Conservation (phyloP, 1,284 basidiomycete genomes). For the Apiotrichum siamense region DNA sequence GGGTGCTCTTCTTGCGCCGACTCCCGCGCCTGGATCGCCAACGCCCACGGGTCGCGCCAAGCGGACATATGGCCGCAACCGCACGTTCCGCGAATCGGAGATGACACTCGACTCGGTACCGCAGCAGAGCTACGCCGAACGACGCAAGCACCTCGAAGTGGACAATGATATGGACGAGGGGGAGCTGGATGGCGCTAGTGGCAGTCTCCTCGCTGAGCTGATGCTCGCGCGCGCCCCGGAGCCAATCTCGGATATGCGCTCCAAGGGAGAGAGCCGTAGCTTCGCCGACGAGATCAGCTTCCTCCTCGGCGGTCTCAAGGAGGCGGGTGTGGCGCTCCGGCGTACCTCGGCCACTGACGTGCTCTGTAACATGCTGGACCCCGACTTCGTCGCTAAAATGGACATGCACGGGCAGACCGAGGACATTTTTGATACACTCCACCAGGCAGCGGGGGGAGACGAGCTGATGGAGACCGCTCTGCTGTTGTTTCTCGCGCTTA, state of each 20-base stretch:
- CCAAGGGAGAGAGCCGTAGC: conserved; percentile 41
- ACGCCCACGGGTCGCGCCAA: conserved; percentile 21
- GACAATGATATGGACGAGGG: conserved; percentile 26
- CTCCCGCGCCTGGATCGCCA: not conserved
- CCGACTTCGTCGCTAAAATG: conserved; percentile 34
- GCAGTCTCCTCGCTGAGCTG: conserved; percentile 24
- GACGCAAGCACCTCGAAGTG: conserved; percentile 39
- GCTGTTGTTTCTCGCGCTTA: conserved; percentile 25
- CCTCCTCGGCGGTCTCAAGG: conserved; percentile 31
- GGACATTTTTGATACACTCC: conserved; percentile 26
- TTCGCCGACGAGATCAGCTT: conserved; percentile 43
- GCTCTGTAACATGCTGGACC: conserved; percentile 33
- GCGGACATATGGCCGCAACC: conserved; percentile 30
- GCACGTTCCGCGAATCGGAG: conserved; percentile 21
- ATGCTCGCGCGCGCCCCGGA: conserved; percentile 31
- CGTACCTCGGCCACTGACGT: conserved; percentile 38
- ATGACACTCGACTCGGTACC: conserved; percentile 1
- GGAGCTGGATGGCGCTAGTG: conserved; percentile 4
- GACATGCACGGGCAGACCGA: conserved; percentile 39
- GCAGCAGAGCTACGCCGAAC: conserved; percentile 38
- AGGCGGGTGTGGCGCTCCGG: conserved; percentile 15
- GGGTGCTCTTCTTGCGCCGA: conserved; percentile 6
- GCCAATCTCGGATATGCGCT: conserved; percentile 41
- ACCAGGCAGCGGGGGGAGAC: conserved; percentile 16
- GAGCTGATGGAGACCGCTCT: conserved; percentile 28